Percentiles rank a stretch among this genome's conserved stretches.
Evolutionary conservation across 345 rosid species (phyloP).

Genomic region (Linum usitatissimum): DNA sequence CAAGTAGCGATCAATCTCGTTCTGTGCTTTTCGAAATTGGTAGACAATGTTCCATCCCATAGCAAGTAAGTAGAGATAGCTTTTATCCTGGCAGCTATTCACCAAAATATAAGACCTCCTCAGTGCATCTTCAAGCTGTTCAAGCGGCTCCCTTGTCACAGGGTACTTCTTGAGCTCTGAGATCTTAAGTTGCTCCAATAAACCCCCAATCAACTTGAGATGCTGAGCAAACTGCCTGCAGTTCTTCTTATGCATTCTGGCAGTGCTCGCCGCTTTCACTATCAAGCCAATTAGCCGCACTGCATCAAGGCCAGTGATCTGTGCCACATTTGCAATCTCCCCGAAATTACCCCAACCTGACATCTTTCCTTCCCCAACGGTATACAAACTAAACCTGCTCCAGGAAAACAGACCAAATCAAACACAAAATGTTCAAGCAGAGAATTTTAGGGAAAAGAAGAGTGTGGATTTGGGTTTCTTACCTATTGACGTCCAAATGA

Average conservation of each 20-base stretch:
- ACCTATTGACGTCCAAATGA: neutral
- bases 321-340: slow-evolving; percentile 67
- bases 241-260: slow-evolving; percentile 92
- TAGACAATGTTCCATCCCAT: slow-evolving; percentile 99
- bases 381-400: slow-evolving; percentile 6
- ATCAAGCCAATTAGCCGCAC: slow-evolving; percentile 70
- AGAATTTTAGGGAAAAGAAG: neutral
- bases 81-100: slow-evolving; percentile 80
- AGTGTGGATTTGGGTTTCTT: neutral
- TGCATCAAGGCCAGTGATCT: slow-evolving; percentile 78
- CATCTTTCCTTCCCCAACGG: slow-evolving; percentile 31
- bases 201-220: slow-evolving; percentile 77
- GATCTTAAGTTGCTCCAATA: slow-evolving; percentile 78
- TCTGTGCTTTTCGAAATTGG: slow-evolving; percentile 88
- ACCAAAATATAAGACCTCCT: slow-evolving; percentile 75
- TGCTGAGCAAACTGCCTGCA: slow-evolving; percentile 93
- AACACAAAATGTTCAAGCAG: neutral
- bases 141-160: slow-evolving; percentile 92
- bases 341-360: slow-evolving; percentile 78
- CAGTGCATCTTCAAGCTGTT: slow-evolving; percentile 88
- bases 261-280: slow-evolving; percentile 73
- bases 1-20: slow-evolving; percentile 87
- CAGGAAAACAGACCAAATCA: neutral
- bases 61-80: slow-evolving; percentile 87
- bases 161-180: slow-evolving; percentile 90